Evolutionary conservation across 768 basidiomycete species (phyloP), one percentile per base, ranked within the genome.

Genomic region (Boletellus emodensis): DNA sequence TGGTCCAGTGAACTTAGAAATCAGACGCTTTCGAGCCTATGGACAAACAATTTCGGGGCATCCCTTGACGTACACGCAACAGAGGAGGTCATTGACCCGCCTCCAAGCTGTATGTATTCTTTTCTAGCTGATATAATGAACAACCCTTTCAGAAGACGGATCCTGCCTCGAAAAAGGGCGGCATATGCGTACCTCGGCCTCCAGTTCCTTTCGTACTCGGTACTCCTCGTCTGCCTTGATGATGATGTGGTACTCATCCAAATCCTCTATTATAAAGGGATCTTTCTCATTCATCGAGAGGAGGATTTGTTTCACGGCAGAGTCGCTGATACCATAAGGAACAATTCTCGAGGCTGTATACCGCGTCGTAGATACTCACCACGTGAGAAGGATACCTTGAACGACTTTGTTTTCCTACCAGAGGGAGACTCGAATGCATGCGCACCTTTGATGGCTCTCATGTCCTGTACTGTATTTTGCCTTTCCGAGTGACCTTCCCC

Each of bases 261-360:
- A 66, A 60, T 94, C 91, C 59, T 92, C 87, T 53, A 94, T 88
- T 55, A 94, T 84, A 65, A 94, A 94, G 47, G 75, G 80, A 9
- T 80, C 75, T 61, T 79, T 84, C 61, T 92, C 87, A 63, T 93
- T 88, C 84, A 93, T 82, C 32, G 81, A 72, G 45, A 91, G 73
- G 33, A 93, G 74, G 48, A 93, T 90, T 64, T 92, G 89, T 68
- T 93, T 94, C 52, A 94, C 91, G 1, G 90, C 90, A 2, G 89
- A 82, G 65, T 94, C 91, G 62, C 91, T 92, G 60, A 22, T 4
- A 14, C 17, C 26, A 52, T n/a, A n/a, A 26, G 56, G 17, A 44
- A 37, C 20, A 35, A 17, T 22, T 26, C 18, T 30, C 8, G 30
- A 30, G 24, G 40, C 35, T 28, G 24, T 17, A 8, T 28, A 17